Percentiles rank a stretch among this genome's conserved stretches.
Conservation (phyloP, 768 basidiomycete genomes). For the Boletus insuetus region DNA sequence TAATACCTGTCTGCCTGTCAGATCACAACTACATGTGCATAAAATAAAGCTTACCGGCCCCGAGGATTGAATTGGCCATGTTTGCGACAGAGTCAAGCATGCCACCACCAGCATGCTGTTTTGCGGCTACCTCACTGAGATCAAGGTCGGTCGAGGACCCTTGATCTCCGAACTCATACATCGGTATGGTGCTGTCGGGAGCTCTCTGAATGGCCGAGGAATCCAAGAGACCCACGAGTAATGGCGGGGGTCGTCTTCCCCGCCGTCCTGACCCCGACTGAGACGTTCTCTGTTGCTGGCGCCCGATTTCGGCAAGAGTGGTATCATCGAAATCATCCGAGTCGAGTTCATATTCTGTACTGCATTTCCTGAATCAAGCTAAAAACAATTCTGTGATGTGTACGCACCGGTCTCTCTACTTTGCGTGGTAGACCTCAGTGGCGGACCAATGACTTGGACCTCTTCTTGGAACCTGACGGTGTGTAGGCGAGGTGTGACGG, state of each 20-base stretch:
- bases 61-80: slow-evolving; percentile 96
- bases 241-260: slow-evolving; percentile 61
- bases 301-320: slow-evolving; percentile 30
- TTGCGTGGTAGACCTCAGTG: slow-evolving; percentile 66
- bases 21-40: slow-evolving; percentile 9
- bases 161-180: slow-evolving; percentile 37
- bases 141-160: slow-evolving; percentile 36
- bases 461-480: slow-evolving; percentile 66
- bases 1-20: slow-evolving; percentile 52
- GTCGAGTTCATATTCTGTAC: slow-evolving; percentile 79
- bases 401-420: slow-evolving; percentile 82
- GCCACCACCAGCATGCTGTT: slow-evolving; percentile 65
- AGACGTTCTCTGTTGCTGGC: slow-evolving; percentile 22
- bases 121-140: slow-evolving; percentile 70
- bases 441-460: slow-evolving; percentile 64
- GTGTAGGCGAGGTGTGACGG: slow-evolving; percentile 38
- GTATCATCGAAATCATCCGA: slow-evolving; percentile 74
- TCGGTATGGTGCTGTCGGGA: slow-evolving; percentile 53
- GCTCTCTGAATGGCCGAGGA: slow-evolving; percentile 55
- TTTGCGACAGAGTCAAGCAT: slow-evolving; percentile 81
- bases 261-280: slow-evolving; percentile 33
- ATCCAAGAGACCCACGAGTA: slow-evolving; percentile 78
- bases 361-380: slow-evolving; percentile 7
- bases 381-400: slow-evolving; percentile 12
- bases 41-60: slow-evolving; percentile 61